A percentile compares a stretch with the other conserved stretches of the same genome.
phyloP scores from a whole-genome alignment of 2,329 filamentous ascomycete genomes.

The Atkinsonella texensis region DNA sequence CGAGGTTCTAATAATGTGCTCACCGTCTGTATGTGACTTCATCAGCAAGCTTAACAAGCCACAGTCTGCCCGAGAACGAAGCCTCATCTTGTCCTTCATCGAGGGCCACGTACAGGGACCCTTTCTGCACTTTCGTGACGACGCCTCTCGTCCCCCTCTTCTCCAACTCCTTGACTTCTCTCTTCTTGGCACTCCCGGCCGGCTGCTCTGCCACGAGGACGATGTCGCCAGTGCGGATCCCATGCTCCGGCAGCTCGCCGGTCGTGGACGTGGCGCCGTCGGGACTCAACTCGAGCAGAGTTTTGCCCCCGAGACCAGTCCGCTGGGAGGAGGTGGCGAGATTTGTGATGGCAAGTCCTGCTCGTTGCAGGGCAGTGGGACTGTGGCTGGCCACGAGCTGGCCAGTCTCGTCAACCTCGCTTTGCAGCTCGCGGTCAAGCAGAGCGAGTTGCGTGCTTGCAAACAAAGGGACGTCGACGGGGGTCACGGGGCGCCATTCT shows the following conservation, averaged over 20 bases:
- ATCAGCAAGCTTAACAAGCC: conserved; percentile 56
- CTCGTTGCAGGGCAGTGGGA: conserved; percentile 57
- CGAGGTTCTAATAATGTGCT: conserved; percentile 1
- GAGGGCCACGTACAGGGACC: conserved; percentile 52
- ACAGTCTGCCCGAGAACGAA: conserved; percentile 36
- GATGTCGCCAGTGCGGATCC: conserved; percentile 65
- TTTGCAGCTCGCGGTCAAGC: conserved; percentile 57
- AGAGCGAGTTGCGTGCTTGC: conserved; percentile 59
- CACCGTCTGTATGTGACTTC: conserved; percentile 53
- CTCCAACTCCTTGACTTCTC: conserved; percentile 59
- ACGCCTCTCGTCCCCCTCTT: conserved; percentile 58
- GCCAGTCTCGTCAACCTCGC: conserved; percentile 60
- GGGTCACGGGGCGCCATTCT: conserved; percentile 26
- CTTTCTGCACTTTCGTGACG: conserved; percentile 49
- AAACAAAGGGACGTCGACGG: conserved; percentile 55
- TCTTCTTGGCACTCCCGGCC: conserved; percentile 58
- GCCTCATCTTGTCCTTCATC: conserved; percentile 48
- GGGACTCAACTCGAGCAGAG: conserved; percentile 65
- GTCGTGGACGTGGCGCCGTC: conserved; percentile 53
- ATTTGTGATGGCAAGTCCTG: conserved; percentile 69
- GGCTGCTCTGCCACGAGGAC: conserved; percentile 67
- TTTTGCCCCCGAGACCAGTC: conserved; percentile 85
- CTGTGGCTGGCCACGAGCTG: conserved; percentile 54
- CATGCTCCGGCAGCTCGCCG: conserved; percentile 59
- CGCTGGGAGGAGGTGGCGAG: conserved; percentile 63